Evolutionary conservation across 495 filamentous ascomycete genomes (phyloP), one percentile per base, ranked within the genome.

Genomic region (Hypoxylon trugodes): DNA sequence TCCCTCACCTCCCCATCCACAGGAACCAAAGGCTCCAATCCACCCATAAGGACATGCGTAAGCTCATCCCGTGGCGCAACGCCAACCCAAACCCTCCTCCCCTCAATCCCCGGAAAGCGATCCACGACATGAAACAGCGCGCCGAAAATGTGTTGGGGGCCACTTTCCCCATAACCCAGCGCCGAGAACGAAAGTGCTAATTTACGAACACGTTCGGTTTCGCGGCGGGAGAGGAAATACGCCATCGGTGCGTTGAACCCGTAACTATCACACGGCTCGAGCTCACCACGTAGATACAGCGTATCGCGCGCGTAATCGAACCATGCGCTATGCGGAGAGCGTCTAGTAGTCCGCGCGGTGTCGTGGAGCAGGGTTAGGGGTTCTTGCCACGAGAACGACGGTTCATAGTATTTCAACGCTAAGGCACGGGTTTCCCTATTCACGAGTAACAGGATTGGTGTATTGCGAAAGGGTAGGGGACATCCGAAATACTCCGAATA

Each of bases 171-270:
- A 47, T 68, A 69, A 16, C 61, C 41, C 52, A 78, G 68, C 43
- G 75, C 74, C 52, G 70, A 54, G 47, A 77, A 76, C 2, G 74
- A 65, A 15, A 71, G 60, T 12, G 69, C 75, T 0, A 77, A 63
- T 36, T 74, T 66, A 6, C 65, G 49, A 49, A 79, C 74, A 2
- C 74, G 66, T 1, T 28, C 30, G 57, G 76, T 71, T 52, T 77
- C 75, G 50, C 75, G 69, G 18, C 69, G 61, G 1, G 64, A 56
- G 7, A 79, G 68, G 65, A 78, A 79, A 57, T 79, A 76, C 10
- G 70, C 68, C 75, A 76, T 71, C 19, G 77, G 76, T 46, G 70
- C 68, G 70, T 70, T 74, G 68, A 77, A 74, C 16, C 77, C 77
- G 59, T 74, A 72, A 26, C 54, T 61, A 38, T 77, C 74, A 57